Evolutionary conservation across 768 basidiomycete species (phyloP), one percentile per base, ranked within the genome.

Genomic region (Amanita polypyramis): DNA sequence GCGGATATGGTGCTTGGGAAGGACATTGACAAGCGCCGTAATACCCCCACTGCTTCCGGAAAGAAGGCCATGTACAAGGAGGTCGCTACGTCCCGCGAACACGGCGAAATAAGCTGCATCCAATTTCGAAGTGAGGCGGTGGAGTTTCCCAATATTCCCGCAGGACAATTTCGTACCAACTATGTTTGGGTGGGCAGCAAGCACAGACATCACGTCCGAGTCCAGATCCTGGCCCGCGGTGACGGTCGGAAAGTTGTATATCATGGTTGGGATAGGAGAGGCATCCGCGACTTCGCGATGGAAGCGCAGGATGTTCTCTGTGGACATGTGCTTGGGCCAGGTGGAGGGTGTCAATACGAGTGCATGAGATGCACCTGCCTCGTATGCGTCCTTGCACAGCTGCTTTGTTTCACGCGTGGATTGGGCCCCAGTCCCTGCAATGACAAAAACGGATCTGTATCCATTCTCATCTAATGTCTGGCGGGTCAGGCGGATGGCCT

Each of bases 81-180:
- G 69, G 55, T 91, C 86, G 5, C 78, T 78, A 49, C 80, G 78
- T 1, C 90, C 89, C 9, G 85, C 76, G 56, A 82, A 81, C n/a
- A 86, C 77, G 3, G 80, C 75, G 54, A 86, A 84, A 35, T 79
- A 68, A 2, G 66, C 58, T 3, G 69, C 53, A 5, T 76, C 63
- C 52, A 79, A 77, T 29, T 74, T 67, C 3, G 79, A 75, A 10
- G 82, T 75, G 37, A 92, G 69, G 14, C 89, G 80, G 46, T 84
- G 79, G 38, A 89, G 77, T 62, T 91, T 93, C 17, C 88, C 87
- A 49, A 93, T 79, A 55, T 80, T 83, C 4, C 83, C 88, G 60
- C 88, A 91, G 27, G 90, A 91, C 19, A 93, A 72, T 65, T 86
- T 92, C 43, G 76, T 80, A 50, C 90, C 90, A 51, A 91, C 83